Base-by-base conservation (phyloP, 2,329 filamentous ascomycete genomes). In the Coniochaeta hoffmannii region DNA sequence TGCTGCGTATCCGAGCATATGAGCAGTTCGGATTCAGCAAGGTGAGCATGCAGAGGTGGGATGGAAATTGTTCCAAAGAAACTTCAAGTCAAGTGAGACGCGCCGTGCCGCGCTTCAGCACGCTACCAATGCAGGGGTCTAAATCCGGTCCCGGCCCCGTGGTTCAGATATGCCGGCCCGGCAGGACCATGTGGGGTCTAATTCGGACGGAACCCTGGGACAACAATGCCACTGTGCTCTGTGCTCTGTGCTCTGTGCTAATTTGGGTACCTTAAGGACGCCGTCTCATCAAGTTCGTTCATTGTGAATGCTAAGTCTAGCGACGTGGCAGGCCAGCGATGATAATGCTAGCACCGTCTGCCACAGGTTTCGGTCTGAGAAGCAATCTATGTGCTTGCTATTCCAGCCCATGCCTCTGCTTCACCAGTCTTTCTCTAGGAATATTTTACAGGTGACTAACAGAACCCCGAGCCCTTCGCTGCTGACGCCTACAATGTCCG, bases 21-120 rank as follows among this genome's bases (percentile, higher is more conserved):
- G n/a, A n/a, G 49, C 28, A 51, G 14, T 6, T 12, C 30, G 5
- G 19, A 2, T 46, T 12, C 4, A 44, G 38, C 17, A 14, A 26
- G 19, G 12, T 26, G 22, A 10, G 36, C n/a, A 19, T 26, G 38
- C n/a, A n/a, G 36, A 41, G 5, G 36, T 46, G 10, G 24, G 22
- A 46, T 46, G 24, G 41, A 46, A 41, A 26, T 6, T 8, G 41
- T 8, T 9, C 24, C 30, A 32, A n/a, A n/a, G 41, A 15, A 46
- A 46, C 19, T 46, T 46, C 19, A 46, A 28, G 41, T 46, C 11
- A 46, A 46, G 22, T 44, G 41, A 46, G 41, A 46, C 41, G 41
- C 41, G 41, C 41, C 41, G 41, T 46, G 41, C 41, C 41, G 41
- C 41, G 41, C 41, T 46, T 46, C 10, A 46, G 19, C 41, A 46